phyloP scores from a whole-genome alignment of 768 basidiomycete genomes.

The Boletus pseudopeckii region DNA sequence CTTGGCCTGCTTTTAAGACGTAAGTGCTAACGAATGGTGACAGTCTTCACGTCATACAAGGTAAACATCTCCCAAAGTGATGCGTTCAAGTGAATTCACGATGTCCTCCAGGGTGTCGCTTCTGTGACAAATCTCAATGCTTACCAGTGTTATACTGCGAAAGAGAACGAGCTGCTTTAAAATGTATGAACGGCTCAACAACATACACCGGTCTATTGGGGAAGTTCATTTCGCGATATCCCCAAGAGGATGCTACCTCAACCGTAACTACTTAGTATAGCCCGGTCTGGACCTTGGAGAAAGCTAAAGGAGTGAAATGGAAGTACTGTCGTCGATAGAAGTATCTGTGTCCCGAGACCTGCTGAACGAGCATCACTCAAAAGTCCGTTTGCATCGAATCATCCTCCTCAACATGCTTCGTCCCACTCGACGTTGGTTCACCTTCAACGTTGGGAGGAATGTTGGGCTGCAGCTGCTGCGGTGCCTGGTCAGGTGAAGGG shows the following conservation, averaged over 20 bases:
- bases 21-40: background rate
- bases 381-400: constrained; percentile 9
- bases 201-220: background rate
- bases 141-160: constrained; percentile 2
- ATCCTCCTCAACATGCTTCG: background rate
- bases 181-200: background rate
- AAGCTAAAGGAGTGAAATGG: constrained; percentile 7
- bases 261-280: constrained; percentile 4
- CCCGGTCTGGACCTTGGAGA: background rate
- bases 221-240: background rate
- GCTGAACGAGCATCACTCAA: constrained; percentile 7
- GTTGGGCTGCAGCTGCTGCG: constrained; percentile 1
- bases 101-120: constrained; percentile 3
- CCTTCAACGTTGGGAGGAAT: background rate
- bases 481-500: constrained; percentile 7
- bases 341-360: background rate
- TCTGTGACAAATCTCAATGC: constrained; percentile 1
- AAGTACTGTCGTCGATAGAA: background rate
- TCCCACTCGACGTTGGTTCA: background rate
- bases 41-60: constrained; percentile 20
- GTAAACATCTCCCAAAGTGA: background rate
- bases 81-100: background rate
- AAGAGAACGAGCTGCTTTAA: constrained; percentile 3
- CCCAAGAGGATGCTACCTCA: background rate
- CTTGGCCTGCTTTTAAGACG: background rate